These are phyloP conservation scores for Rhynchospora tenuis DNA, from an alignment of 176 grass and related monocot genomes.

Conservation along the genomic window DNA sequence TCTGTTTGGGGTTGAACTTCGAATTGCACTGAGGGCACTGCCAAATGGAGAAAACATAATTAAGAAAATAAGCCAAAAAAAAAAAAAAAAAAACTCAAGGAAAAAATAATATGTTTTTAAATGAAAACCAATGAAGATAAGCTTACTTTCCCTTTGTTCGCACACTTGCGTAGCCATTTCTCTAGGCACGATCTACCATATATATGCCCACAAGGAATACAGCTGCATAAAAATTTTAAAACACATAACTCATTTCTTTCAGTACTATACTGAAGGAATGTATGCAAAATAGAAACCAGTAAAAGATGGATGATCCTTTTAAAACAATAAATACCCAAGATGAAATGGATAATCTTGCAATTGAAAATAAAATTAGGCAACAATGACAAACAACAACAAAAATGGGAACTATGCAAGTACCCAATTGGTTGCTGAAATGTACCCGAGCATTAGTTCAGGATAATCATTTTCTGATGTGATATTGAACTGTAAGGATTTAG, in stretches of 20 bases:
- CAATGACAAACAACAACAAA: not conserved
- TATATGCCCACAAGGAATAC: slow-evolving; percentile 96
- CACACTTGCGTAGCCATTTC: slow-evolving; percentile 51
- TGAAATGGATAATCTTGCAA: not conserved
- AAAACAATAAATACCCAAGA: not conserved
- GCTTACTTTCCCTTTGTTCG: slow-evolving; percentile 79
- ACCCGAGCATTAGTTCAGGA: not conserved
- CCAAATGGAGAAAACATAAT: not conserved
- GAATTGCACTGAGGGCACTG: slow-evolving; percentile 88
- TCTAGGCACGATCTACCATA: slow-evolving; percentile 92
- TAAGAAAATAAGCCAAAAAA: not conserved
- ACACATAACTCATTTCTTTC: not conserved
- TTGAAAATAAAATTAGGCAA: not conserved
- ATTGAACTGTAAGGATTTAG: too few species aligned
- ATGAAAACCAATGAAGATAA: not conserved
- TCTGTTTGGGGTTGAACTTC: slow-evolving; percentile 46
- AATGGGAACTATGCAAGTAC: not conserved
- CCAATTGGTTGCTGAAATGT: not conserved
- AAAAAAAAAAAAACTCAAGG: not conserved
- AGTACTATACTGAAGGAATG: not conserved
- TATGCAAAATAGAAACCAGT: not conserved
- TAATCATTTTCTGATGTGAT: not conserved
- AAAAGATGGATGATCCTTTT: not conserved
- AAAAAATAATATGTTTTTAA: slow-evolving; percentile 10
- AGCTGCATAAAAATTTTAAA: slow-evolving; percentile 38